phyloP scores from a whole-genome alignment of 2,329 filamentous ascomycete species.

The Lojkania enalia region DNA sequence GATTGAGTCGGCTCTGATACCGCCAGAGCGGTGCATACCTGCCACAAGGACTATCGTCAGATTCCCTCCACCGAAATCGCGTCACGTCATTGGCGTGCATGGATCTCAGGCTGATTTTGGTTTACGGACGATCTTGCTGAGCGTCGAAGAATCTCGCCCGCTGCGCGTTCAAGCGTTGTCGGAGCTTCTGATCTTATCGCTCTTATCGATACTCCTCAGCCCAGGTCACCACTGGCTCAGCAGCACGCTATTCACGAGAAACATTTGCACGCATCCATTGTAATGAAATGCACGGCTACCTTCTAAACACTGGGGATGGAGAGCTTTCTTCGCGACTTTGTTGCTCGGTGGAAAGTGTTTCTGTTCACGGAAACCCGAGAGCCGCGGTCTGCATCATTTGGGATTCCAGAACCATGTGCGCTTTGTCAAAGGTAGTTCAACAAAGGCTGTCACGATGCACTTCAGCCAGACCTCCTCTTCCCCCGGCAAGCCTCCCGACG shows the following conservation, averaged over 20 bases:
- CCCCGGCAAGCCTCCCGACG: constrained; percentile 10
- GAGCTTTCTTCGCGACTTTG: constrained; percentile 19
- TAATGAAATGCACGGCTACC: constrained; percentile 1
- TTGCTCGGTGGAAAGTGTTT: constrained; percentile 14
- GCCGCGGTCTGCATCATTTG: constrained; percentile 12
- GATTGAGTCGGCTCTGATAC: constrained; percentile 21
- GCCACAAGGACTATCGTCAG: constrained; percentile 16
- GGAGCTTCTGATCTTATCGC: constrained; percentile 18
- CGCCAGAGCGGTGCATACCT: constrained; percentile 14
- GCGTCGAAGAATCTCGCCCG: constrained; percentile 4
- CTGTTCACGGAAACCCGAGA: constrained; percentile 25
- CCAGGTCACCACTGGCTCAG: constrained; percentile 9
- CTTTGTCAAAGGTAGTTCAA: constrained; percentile 13
- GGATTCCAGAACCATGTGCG: constrained; percentile 9
- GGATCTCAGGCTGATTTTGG: constrained; percentile 14
- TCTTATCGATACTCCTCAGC: constrained; percentile 13
- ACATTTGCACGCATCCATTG: constrained; percentile 7
- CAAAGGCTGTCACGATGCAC: constrained; percentile 14
- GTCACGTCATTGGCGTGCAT: constrained; percentile 12
- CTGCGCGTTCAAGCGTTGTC: constrained; percentile 9
- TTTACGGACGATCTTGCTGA: constrained; percentile 4
- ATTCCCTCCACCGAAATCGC: constrained; percentile 15
- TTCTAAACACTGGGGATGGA: constrained; percentile 8
- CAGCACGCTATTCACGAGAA: not conserved
- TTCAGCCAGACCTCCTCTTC: constrained; percentile 3